Evolutionary conservation across 768 basidiomycete genomes (phyloP), one percentile per base, ranked within the genome.

Genomic region (Astraeus odoratus): DNA sequence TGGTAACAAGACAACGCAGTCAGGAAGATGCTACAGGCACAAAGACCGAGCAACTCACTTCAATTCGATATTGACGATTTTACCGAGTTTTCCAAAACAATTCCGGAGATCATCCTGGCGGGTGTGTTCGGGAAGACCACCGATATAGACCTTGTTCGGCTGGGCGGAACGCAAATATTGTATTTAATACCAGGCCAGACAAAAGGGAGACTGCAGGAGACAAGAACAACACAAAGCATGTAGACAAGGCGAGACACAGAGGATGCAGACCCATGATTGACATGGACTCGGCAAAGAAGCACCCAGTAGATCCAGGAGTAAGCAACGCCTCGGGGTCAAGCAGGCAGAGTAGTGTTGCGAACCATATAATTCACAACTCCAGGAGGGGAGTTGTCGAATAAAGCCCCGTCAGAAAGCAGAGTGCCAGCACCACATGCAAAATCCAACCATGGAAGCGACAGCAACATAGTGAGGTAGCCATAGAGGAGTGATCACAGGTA

Each of bases 141-240:
- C 89, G 60, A 93, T 80, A 64, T 93, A 93, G 65, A 93, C 83
- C 71, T 93, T 93, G 71, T 89, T 90, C 71, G 87, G 83, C 87
- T 91, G 77, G 71, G 37, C 37, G 74, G 71, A 72, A 75, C 73
- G 77, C 69, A 79, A 73, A 65, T 75, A 26, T 36, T 8, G n/a
- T 25, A n/a, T 60, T 81, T 71, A 82, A 80, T 79, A 80, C 77
- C 70, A 58, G 74, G 63, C 63, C 64, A 70, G 68, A 75, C 69
- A 73, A 64, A 69, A 64, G 64, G 63, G 63, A 60, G 72, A 71
- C 39, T 36, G 18, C 9, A 71, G 69, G 50, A 56, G 55, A 75
- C 59, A 65, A 69, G 62, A 71, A 74, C 65, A 70, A n/a, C 12
- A 71, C 65, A 65, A 60, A 60, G 58, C 60, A 55, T 65, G 66